Percentiles rank a stretch among this genome's conserved stretches.
These are phyloP conservation scores for Boletus fagicola DNA, from an alignment of 768 basidiomycete species.

Conservation along the genomic window DNA sequence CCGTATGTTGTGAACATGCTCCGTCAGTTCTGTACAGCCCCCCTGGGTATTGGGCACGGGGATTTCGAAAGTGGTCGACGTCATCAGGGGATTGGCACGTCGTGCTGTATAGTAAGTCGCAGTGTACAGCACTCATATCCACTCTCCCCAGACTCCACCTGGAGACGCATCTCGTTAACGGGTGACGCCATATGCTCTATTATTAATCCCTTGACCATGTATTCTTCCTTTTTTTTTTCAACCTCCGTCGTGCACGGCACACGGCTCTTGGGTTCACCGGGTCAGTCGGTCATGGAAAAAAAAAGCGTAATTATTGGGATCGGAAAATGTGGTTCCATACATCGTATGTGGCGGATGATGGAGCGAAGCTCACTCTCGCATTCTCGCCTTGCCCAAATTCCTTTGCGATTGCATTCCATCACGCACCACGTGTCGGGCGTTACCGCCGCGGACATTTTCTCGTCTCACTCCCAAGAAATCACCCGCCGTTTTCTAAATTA, in stretches of 20 bases:
- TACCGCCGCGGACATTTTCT: constrained; percentile 18
- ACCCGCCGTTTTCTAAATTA: neutral
- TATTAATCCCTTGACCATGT: neutral
- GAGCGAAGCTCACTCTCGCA: constrained; percentile 7
- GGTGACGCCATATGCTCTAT: constrained; percentile 10
- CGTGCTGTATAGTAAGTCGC: neutral
- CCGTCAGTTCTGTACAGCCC: constrained; percentile 5
- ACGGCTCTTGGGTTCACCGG: constrained; percentile 3
- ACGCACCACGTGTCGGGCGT: neutral
- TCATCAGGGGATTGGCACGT: constrained; percentile 14
- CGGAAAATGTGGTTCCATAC: neutral
- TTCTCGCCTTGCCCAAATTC: neutral
- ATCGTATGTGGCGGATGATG: constrained; percentile 14
- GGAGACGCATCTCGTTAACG: constrained; percentile 12
- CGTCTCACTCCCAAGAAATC: neutral
- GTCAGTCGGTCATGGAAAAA: neutral
- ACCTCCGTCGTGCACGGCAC: constrained; percentile 5
- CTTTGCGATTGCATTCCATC: neutral
- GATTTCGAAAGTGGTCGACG: constrained; percentile 11
- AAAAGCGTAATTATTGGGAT: neutral
- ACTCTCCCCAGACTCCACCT: constrained; percentile 10
- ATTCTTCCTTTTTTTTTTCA: neutral
- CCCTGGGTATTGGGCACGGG: constrained; percentile 1
- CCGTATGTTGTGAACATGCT: neutral
- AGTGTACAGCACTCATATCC: neutral